Base-by-base conservation (phyloP, 2,329 filamentous ascomycete genomes). In the Bertia moriformis region DNA sequence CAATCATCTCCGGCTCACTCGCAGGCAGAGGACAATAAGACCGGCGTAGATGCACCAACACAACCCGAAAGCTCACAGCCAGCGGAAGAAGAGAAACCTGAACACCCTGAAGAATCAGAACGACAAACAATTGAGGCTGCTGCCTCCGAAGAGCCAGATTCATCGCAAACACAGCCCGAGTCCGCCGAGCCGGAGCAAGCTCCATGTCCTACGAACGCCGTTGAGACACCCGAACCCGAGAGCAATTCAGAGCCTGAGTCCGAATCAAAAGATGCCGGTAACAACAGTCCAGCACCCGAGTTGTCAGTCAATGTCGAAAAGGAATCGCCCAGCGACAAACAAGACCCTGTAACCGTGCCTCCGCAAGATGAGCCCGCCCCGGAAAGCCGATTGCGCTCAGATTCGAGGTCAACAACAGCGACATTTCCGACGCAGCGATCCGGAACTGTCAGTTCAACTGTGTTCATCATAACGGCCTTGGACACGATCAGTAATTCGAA, bases 381-480 rank as follows among this genome's bases (percentile, higher is more conserved):
- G 5, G 37, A 19, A 20, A 38, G 42, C 30, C 63, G 70, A 41
- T 49, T 61, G 41, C 65, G 73, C 42, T 77, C 74, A 14, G 73
- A 76, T 53, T 78, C 73, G 19, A 64, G 71, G 45, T 76, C 73
- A 14, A 76, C 73, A 2, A 68, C 67, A 15, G 60, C 65, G 3
- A 67, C 65, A 10, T 64, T 65, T 27, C 59, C 58, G 20, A 63
- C 65, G 18, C 66, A 65, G 13, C 60, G 67, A 35, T 65, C 66
- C 38, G n/a, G 7, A 5, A 81, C 76, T 49, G 82, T 93, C 66
- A 93, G 82, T 70, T 96, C 91, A 48, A 79, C 93, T 52, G 88
- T 95, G 51, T 98, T 98, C 57, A 86, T 98, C 51, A 79, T 93
- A 53, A 88, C 84, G 53, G 89, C 91, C 29, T 66, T 98, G 55